phyloP scores from a whole-genome alignment of 768 basidiomycete genomes.

The Chalciporus piperatus region DNA sequence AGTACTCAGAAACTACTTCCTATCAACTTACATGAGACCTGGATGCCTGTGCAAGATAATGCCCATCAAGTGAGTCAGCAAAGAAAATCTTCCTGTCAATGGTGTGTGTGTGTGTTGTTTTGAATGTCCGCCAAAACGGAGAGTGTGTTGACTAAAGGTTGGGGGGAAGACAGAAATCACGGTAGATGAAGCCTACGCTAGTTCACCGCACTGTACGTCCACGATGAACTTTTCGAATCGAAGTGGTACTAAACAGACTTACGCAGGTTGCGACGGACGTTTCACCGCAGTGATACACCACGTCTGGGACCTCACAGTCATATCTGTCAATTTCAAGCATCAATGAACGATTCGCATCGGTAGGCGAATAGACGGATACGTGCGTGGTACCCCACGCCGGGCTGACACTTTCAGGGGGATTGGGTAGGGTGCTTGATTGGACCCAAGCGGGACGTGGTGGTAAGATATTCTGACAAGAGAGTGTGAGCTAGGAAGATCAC shows the following conservation, averaged over 20 bases:
- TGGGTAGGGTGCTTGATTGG: constrained; percentile 13
- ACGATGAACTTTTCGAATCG: neutral
- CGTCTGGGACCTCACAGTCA: constrained; percentile 11
- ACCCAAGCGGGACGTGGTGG: constrained; percentile 12
- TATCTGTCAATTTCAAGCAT: constrained; percentile 6
- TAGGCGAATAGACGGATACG: neutral
- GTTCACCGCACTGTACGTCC: constrained; percentile 16
- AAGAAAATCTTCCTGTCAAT: too few relatives aligned
- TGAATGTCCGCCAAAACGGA: neutral
- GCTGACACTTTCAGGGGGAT: constrained; percentile 12
- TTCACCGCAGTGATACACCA: constrained; percentile 8
- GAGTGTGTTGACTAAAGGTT: neutral
- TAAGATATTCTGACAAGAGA: constrained; percentile 11
- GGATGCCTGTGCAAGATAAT: too few relatives aligned
- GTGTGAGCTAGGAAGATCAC: neutral
- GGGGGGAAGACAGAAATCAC: neutral
- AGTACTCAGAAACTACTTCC: too few relatives aligned
- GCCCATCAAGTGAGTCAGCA: too few relatives aligned
- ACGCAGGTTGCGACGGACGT: constrained; percentile 15
- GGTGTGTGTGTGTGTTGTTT: neutral
- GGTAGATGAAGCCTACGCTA: neutral
- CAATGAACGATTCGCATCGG: neutral
- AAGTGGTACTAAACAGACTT: neutral
- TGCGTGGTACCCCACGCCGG: constrained; percentile 10
- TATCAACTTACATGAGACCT: too few relatives aligned